Evolutionary conservation across 805 yeast species (phyloP), one percentile per base, ranked within the genome.

Genomic region (Zygosaccharomyces rouxii): DNA sequence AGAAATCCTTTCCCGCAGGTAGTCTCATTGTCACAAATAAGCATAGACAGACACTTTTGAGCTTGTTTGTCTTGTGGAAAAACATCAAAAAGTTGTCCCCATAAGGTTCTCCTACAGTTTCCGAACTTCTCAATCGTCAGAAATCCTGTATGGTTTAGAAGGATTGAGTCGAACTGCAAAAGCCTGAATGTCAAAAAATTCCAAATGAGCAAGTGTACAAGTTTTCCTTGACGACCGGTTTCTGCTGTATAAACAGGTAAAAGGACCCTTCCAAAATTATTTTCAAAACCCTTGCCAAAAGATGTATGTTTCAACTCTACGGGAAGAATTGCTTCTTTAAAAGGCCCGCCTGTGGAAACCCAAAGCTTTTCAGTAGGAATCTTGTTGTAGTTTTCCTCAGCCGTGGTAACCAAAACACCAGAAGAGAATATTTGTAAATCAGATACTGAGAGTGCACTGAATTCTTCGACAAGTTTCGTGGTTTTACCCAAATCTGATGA

Each of bases 331-430:
- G 46, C 46, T 31, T 25, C 38, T 21, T 42, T 42, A 26, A 42
- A 42, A 13, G 46, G 46, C 21, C 46, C 46, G 19, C 46, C 46
- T 11, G 46, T 42, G 18, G 46, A 42, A 42, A 42, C 5, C 46
- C 46, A 42, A 42, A 42, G 38, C 30, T 33, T 31, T 42, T 42
- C 39, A 22, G 22, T 31, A 14, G 21, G 30, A 9, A 6, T 38
- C n/a, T 33, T 18, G 13, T n/a, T n/a, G 35, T 21, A 7, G 25
- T 4, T 19, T 14, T 33, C 21, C 37, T 42, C 38, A 4, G 3
- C 19, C 19, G 38, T 35, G 39, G 38, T 33, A 25, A 30, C 28
- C 14, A 42, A 22, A 25, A 33, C 38, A 42, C 19, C 45, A 25
- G 29, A 16, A 31, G 45, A 31, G 37, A 42, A 25, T 13, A 31